phyloP scores from a whole-genome alignment of 1,139 yeast species.

The Meyerozyma smithsonii region DNA sequence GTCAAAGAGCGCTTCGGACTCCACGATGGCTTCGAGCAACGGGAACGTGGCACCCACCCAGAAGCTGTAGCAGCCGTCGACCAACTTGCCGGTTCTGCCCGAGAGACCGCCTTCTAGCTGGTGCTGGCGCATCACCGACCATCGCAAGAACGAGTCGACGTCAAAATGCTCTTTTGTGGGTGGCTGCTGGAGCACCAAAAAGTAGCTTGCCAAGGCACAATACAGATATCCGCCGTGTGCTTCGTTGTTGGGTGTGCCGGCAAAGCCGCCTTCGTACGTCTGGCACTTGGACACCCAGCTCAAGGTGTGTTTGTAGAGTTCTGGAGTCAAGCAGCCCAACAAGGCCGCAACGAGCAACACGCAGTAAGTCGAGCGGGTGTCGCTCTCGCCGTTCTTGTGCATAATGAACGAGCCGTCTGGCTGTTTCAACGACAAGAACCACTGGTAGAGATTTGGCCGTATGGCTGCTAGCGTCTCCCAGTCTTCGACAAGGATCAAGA shows the following conservation, averaged over 20 bases:
- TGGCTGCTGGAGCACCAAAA: conserved; percentile 36
- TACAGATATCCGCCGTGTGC: conserved; percentile 98
- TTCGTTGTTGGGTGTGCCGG: conserved; percentile 76
- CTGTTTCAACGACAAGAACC: conserved; percentile 65
- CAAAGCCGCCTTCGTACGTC: conserved; percentile 93
- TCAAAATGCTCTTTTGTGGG: conserved; percentile 24
- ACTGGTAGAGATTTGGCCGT: conserved; percentile 42
- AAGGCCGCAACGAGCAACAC: conserved; percentile 72
- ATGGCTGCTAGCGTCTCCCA: conserved; percentile 24
- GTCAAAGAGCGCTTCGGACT: conserved; percentile 34
- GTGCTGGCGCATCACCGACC: conserved; percentile 72
- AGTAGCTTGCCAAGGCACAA: conserved; percentile 77
- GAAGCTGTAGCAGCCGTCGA: conserved; percentile 93
- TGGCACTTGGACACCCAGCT: conserved; percentile 73
- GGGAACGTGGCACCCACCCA: conserved; percentile 88
- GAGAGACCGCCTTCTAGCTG: conserved; percentile 77
- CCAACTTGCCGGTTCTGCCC: conserved; percentile 89
- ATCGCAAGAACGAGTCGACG: conserved; percentile 42
- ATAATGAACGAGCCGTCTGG: conserved; percentile 70
- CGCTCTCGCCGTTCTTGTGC: conserved; percentile 79
- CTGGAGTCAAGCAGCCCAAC: conserved; percentile 58
- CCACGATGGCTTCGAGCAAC: conserved; percentile 48
- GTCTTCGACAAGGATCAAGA: conserved; percentile 54
- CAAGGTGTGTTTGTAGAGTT: conserved; percentile 48
- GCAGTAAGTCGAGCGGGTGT: conserved; percentile 84